Percentiles rank a stretch among this genome's conserved stretches.
Conservation (phyloP, 1,284 basidiomycete species). For the Irpex sp. region DNA sequence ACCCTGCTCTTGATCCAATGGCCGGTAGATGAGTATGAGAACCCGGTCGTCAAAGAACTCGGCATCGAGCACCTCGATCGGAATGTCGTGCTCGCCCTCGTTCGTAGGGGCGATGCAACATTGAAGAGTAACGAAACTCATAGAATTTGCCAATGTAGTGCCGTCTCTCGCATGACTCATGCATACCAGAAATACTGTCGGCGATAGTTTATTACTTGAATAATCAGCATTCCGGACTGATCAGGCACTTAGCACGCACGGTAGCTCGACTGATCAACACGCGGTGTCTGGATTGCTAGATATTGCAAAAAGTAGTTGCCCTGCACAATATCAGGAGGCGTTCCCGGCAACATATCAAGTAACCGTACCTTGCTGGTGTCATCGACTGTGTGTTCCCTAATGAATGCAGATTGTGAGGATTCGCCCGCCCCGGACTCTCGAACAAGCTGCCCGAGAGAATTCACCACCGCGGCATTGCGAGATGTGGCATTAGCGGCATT, state of each 20-base stretch:
- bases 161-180: conserved; percentile 41
- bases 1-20: conserved; percentile 10
- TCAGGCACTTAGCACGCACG: conserved; percentile 5
- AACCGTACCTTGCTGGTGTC: conserved; percentile 8
- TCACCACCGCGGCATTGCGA: conserved; percentile 13
- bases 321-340: conserved; percentile 14
- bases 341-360: conserved; percentile 3
- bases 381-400: conserved; percentile 11
- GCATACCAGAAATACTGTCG: conserved; percentile 50
- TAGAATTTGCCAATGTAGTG: conserved; percentile 29
- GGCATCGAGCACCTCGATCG: conserved; percentile 52
- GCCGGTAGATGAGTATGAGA: conserved; percentile 53
- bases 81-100: conserved; percentile 28
- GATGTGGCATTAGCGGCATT: conserved; percentile 55
- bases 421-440: neutral
- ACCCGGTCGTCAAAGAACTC: conserved; percentile 75
- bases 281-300: conserved; percentile 35
- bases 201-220: neutral
- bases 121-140: conserved; percentile 49
- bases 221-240: neutral
- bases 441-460: conserved; percentile 17
- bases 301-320: conserved; percentile 36
- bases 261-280: conserved; percentile 8
- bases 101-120: conserved; percentile 32
- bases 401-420: neutral